phyloP scores from a whole-genome alignment of 495 filamentous ascomycete species.

The Aspergillus campestris region DNA sequence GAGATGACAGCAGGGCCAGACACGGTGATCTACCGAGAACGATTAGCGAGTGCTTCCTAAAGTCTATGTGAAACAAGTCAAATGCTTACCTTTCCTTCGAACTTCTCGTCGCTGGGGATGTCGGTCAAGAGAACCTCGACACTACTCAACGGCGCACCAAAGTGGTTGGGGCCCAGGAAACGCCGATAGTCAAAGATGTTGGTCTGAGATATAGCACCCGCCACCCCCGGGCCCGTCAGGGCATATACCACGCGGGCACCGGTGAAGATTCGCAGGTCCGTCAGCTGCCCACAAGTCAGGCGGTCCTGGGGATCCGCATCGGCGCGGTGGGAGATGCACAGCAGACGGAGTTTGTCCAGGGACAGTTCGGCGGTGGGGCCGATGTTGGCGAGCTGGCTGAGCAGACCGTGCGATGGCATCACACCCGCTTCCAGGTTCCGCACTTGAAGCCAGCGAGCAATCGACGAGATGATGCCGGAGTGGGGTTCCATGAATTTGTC shows the following conservation, averaged over 20 bases:
- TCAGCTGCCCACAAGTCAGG: constrained; percentile 59
- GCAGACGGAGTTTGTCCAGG: constrained; percentile 61
- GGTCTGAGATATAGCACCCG: constrained; percentile 78
- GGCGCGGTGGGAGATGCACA: constrained; percentile 33
- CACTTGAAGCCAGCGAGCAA: constrained; percentile 63
- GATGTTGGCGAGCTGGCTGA: constrained; percentile 42
- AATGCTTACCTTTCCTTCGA: constrained; percentile 53
- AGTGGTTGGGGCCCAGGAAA: constrained; percentile 52
- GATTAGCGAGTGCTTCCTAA: background rate
- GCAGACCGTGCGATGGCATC: constrained; percentile 43
- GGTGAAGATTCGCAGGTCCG: constrained; percentile 72
- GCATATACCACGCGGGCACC: constrained; percentile 79
- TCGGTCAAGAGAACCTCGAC: constrained; percentile 64
- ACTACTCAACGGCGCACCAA: constrained; percentile 72
- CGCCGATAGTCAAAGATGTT: constrained; percentile 80
- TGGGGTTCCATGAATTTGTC: constrained; percentile 41
- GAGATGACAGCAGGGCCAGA: constrained; percentile 33
- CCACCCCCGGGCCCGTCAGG: constrained; percentile 70
- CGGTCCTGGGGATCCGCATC: constrained; percentile 24
- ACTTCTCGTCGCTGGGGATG: constrained; percentile 50
- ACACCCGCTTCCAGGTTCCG: constrained; percentile 60
- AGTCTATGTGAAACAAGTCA: background rate
- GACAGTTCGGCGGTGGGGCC: constrained; percentile 54
- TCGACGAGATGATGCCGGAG: constrained; percentile 41
- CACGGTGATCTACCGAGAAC: constrained; percentile 25